Evolutionary conservation across 2,329 filamentous ascomycete genomes (phyloP).

Genomic region (Monosporascus sp.): DNA sequence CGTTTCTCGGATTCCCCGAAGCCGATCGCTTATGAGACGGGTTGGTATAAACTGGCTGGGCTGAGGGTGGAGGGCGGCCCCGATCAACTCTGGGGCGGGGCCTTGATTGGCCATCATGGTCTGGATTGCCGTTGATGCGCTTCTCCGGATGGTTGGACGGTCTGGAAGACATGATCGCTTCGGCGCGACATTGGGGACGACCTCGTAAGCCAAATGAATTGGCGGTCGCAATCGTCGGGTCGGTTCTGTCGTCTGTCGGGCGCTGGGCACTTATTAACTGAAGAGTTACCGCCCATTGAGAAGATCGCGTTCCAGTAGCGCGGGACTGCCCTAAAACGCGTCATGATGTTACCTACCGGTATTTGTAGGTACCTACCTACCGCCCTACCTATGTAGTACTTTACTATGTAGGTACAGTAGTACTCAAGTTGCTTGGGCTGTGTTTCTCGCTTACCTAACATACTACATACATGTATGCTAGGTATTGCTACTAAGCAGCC

Average conservation of each 20-base stretch:
- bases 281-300: not conserved
- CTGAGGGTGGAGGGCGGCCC: conserved; percentile 31
- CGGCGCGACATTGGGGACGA: conserved; percentile 20
- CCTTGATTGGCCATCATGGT: conserved; percentile 22
- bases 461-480: too few relatives aligned
- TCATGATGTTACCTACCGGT: not conserved
- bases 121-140: conserved; percentile 37
- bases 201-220: conserved; percentile 3
- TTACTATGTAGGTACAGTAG: too few relatives aligned
- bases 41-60: conserved; percentile 29
- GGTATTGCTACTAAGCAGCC: not conserved
- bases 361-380: not conserved
- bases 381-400: not conserved
- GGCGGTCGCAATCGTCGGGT: conserved; percentile 7
- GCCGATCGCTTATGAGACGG: conserved; percentile 51
- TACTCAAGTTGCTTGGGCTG: not conserved
- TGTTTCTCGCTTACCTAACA: too few relatives aligned
- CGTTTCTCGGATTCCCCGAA: conserved; percentile 51
- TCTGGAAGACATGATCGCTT: conserved; percentile 28
- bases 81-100: conserved; percentile 19
- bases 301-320: not conserved
- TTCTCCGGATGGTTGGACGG: conserved; percentile 34
- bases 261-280: not conserved
- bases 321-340: not conserved
- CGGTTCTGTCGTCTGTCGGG: not conserved